These are phyloP conservation scores for Fusarium phyllophilum DNA, from an alignment of 2,329 filamentous ascomycete species.

Conservation along the genomic window DNA sequence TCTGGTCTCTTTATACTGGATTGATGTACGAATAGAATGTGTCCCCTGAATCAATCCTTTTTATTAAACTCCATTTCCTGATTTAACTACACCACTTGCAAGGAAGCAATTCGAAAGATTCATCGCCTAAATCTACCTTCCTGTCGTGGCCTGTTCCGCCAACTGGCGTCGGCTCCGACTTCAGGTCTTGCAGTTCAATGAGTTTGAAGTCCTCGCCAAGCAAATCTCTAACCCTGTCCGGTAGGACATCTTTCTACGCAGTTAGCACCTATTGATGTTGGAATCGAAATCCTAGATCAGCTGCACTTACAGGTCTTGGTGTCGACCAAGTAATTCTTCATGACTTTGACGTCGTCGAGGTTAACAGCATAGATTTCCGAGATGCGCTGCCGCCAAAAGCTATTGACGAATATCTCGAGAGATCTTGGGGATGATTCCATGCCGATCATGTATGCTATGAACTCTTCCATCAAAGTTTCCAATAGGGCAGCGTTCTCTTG, in stretches of 20 bases:
- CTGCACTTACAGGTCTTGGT: not conserved
- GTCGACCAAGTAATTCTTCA: fast-evolving
- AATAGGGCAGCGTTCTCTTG: not conserved
- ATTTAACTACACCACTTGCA: fast-evolving
- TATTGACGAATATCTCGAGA: fast-evolving
- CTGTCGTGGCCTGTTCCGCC: fast-evolving
- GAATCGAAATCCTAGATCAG: fast-evolving
- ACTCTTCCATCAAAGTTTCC: fast-evolving
- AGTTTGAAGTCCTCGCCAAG: fast-evolving
- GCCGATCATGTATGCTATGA: fast-evolving
- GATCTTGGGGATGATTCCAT: fast-evolving
- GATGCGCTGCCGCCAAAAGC: not conserved
- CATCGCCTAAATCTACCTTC: fast-evolving
- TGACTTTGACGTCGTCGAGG: fast-evolving
- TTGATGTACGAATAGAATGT: not conserved
- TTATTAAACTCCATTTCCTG: fast-evolving
- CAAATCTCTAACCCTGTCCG: fast-evolving
- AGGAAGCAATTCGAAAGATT: fast-evolving
- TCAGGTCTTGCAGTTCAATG: fast-evolving
- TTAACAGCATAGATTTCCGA: not conserved
- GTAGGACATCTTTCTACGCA: fast-evolving
- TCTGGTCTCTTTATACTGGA: no score
- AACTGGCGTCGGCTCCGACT: fast-evolving
- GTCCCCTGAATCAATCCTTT: fast-evolving
- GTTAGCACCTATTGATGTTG: not conserved